These are phyloP conservation scores for Colletotrichum orbiculare DNA, from an alignment of 2,329 filamentous ascomycete species.

Conservation along the genomic window DNA sequence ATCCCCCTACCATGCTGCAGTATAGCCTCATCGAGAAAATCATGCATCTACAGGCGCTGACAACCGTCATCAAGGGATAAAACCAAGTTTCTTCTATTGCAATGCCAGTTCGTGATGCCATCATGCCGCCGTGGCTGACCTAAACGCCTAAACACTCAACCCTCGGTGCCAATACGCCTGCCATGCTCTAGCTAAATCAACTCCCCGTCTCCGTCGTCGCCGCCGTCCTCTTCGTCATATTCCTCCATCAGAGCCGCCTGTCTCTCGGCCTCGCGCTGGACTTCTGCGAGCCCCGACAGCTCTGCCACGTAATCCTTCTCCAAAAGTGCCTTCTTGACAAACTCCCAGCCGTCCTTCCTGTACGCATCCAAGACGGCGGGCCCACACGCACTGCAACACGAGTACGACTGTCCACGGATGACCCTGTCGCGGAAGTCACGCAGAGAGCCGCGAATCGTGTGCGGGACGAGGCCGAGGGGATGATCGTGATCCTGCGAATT, in stretches of 20 bases:
- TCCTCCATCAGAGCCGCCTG: slow-evolving; percentile 67
- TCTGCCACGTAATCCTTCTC: slow-evolving; percentile 84
- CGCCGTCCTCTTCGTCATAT: slow-evolving; percentile 66
- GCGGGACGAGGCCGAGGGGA: slow-evolving; percentile 77
- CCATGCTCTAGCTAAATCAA: slow-evolving; percentile 48
- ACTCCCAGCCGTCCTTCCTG: slow-evolving; percentile 76
- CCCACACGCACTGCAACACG: slow-evolving; percentile 85
- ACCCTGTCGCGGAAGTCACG: slow-evolving; percentile 79
- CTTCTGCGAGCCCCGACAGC: slow-evolving; percentile 77
- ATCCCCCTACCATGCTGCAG: too few relatives aligned
- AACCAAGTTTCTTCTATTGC: too few relatives aligned
- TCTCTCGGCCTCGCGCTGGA: slow-evolving; percentile 70
- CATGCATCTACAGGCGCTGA: too few relatives aligned
- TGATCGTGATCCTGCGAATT: slow-evolving; percentile 67
- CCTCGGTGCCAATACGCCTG: not conserved
- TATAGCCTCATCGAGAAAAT: too few relatives aligned
- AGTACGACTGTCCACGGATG: slow-evolving; percentile 79
- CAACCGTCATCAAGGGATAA: too few relatives aligned
- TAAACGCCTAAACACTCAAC: too few relatives aligned
- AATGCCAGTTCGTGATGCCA: too few relatives aligned
- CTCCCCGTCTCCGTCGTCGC: slow-evolving; percentile 66
- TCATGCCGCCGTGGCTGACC: too few relatives aligned
- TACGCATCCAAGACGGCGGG: slow-evolving; percentile 76
- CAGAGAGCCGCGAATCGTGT: slow-evolving; percentile 83
- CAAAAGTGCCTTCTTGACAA: slow-evolving; percentile 78